Evolutionary conservation across 352 stramenopile genomes (phyloP).

Genomic region (Globisporangium carolinianum): DNA sequence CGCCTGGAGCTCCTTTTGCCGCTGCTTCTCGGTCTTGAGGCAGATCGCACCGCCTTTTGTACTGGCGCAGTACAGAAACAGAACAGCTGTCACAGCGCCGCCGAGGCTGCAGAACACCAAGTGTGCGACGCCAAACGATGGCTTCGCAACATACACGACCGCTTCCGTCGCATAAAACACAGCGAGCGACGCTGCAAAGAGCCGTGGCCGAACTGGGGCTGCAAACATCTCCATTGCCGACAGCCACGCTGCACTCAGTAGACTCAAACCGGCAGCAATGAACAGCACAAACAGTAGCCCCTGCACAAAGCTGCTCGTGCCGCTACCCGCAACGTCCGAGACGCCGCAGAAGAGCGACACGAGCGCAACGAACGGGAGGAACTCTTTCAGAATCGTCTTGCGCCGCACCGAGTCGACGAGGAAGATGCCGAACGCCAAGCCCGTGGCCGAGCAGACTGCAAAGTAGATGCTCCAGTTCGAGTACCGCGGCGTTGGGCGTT

Average conservation of each 20-base stretch:
- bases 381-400: constrained; percentile 88
- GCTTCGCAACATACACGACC: constrained; percentile 45
- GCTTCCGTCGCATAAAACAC: constrained; percentile 56
- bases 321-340: constrained; percentile 29
- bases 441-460: constrained; percentile 32
- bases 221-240: constrained; percentile 80
- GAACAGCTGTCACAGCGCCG: constrained; percentile 36
- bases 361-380: constrained; percentile 63
- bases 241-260: constrained; percentile 73
- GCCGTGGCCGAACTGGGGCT: constrained; percentile 43
- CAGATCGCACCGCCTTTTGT: constrained; percentile 79
- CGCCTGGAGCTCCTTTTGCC: constrained; percentile 34
- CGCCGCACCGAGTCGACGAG: constrained; percentile 79
- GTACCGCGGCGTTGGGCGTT: constrained; percentile 15
- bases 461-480: constrained; percentile 60
- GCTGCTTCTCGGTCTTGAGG: constrained; percentile 81
- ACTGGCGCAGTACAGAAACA: constrained; percentile 75
- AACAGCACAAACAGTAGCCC: constrained; percentile 57
- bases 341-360: constrained; percentile 56
- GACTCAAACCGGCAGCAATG: constrained; percentile 51
- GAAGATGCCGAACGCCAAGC: constrained; percentile 68
- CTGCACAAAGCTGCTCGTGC: constrained; percentile 32
- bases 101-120: constrained; percentile 51
- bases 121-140: constrained; percentile 51
- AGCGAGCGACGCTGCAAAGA: constrained; percentile 62